These are phyloP conservation scores for Backusella psychrophila DNA, from an alignment of 192 early-diverging fungal genomes.

Conservation along the genomic window DNA sequence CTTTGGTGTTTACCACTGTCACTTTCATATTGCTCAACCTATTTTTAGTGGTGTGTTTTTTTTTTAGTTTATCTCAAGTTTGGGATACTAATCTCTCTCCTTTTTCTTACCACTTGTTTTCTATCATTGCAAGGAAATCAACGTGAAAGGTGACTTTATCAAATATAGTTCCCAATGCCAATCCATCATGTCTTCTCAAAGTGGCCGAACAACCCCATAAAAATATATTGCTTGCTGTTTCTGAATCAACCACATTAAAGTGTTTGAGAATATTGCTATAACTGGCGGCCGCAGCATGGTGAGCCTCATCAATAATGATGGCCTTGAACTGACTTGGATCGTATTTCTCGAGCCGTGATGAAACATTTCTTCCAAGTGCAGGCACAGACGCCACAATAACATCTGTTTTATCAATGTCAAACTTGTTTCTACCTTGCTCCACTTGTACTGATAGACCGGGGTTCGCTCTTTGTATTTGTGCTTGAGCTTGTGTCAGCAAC, in stretches of 20 bases:
- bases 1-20: constrained; percentile 61
- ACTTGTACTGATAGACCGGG: constrained; percentile 60
- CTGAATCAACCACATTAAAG: constrained; percentile 51
- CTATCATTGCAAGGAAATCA: constrained; percentile 80
- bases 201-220: constrained; percentile 97
- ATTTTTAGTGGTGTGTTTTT: background rate
- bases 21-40: constrained; percentile 68
- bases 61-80: background rate
- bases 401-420: constrained; percentile 56
- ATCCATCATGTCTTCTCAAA: constrained; percentile 79
- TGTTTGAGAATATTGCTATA: constrained; percentile 73
- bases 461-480: constrained; percentile 59
- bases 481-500: constrained; percentile 76
- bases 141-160: constrained; percentile 76
- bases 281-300: constrained; percentile 81
- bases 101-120: constrained; percentile 63
- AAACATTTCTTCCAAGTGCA: constrained; percentile 56
- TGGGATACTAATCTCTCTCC: no score
- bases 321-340: constrained; percentile 80
- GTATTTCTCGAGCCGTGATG: constrained; percentile 55
- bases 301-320: constrained; percentile 92
- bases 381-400: constrained; percentile 79
- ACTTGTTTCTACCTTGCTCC: constrained; percentile 63
- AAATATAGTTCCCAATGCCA: constrained; percentile 64
- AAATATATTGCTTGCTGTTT: constrained; percentile 49